Percentiles rank a stretch among this genome's conserved stretches.
These are phyloP conservation scores for Lipomyces anomalus DNA, from an alignment of 805 yeast genomes.

Conservation along the genomic window DNA sequence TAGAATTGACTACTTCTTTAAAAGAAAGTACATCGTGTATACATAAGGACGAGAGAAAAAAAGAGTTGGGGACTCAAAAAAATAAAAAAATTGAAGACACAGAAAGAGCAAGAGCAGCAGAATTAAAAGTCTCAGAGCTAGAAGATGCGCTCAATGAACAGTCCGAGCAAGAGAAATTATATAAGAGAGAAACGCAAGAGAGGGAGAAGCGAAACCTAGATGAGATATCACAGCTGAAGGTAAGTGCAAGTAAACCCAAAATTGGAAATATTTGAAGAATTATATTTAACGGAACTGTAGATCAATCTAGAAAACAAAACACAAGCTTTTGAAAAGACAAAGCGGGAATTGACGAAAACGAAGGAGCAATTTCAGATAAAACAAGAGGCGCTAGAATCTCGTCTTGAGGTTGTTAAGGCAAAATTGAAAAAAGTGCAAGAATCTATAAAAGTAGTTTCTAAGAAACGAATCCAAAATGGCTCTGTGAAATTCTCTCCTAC, in stretches of 20 bases:
- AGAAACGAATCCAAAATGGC: conserved; percentile 1
- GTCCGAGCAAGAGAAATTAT: background rate
- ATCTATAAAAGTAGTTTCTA: background rate
- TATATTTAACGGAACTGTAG: too few relatives aligned
- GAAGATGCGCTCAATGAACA: conserved; percentile 2
- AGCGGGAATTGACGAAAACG: conserved; percentile 6
- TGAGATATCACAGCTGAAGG: background rate
- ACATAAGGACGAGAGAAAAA: too few relatives aligned
- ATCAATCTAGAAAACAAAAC: conserved; percentile 2
- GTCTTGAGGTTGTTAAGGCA: conserved; percentile 6
- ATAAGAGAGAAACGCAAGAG: background rate
- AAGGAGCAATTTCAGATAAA: conserved; percentile 9
- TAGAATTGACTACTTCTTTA: too few relatives aligned
- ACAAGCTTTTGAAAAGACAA: conserved; percentile 8
- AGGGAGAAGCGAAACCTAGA: background rate
- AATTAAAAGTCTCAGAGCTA: background rate
- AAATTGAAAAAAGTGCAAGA: conserved; percentile 6
- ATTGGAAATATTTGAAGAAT: too few relatives aligned
- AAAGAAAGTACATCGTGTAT: too few relatives aligned
- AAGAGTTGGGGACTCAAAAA: conserved; percentile 9
- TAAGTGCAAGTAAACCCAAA: too few relatives aligned
- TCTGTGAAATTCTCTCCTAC: too few relatives aligned
- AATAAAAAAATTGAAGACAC: conserved; percentile 7
- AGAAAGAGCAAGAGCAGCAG: conserved; percentile 1
- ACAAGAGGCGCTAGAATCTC: conserved; percentile 11